These are phyloP conservation scores for Apophysomyces elegans DNA, from an alignment of 371 early-diverging fungal genomes.

Conservation along the genomic window DNA sequence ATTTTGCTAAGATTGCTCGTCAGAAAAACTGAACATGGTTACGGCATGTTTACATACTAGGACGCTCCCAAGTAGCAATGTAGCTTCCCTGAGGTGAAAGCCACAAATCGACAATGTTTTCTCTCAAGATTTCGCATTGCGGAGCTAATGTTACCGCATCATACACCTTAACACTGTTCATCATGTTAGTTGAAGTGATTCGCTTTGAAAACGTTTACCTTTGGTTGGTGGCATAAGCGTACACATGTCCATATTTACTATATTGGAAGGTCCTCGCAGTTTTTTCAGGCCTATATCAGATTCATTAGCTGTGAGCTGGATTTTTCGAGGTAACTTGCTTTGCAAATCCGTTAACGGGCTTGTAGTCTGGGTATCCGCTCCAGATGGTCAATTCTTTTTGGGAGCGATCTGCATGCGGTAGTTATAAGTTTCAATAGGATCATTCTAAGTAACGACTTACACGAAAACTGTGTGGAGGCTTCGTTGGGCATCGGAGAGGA, in stretches of 20 bases:
- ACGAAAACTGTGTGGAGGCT: constrained; percentile 58
- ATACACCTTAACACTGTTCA: constrained; percentile 71
- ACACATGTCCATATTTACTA: constrained; percentile 79
- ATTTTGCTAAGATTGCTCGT: constrained; percentile 55
- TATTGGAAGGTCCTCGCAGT: constrained; percentile 75
- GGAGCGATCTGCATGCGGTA: constrained; percentile 59
- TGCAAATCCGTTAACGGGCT: constrained; percentile 52
- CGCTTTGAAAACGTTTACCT: constrained; percentile 42
- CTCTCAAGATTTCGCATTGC: constrained; percentile 67
- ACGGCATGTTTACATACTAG: constrained; percentile 53
- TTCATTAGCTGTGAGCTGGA: neutral
- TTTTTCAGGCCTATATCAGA: constrained; percentile 56
- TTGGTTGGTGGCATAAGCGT: constrained; percentile 78
- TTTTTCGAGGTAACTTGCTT: constrained; percentile 40
- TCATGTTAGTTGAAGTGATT: neutral
- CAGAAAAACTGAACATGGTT: neutral
- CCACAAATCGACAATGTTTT: constrained; percentile 81
- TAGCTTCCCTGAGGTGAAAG: constrained; percentile 92
- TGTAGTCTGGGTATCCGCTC: constrained; percentile 62
- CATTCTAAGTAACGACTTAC: constrained; percentile 30
- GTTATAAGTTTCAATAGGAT: neutral
- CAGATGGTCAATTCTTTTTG: constrained; percentile 68
- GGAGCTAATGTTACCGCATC: constrained; percentile 67
- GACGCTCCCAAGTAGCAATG: constrained; percentile 88
- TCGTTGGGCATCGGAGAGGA: constrained; percentile 13